phyloP scores from a whole-genome alignment of 495 filamentous ascomycete genomes.

The Penicillium robsamsonii region DNA sequence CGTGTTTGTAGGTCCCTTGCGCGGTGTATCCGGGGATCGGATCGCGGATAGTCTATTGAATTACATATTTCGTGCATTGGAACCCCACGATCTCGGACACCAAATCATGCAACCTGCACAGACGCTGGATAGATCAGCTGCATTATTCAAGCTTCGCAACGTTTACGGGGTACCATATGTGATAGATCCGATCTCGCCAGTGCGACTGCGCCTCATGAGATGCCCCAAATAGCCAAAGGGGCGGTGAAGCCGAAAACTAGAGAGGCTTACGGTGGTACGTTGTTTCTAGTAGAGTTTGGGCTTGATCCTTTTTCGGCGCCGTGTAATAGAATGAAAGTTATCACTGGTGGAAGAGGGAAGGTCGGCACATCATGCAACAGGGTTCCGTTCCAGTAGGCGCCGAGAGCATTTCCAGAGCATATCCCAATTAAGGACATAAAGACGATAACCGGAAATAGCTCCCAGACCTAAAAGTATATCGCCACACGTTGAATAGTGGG shows the following conservation, averaged over 20 bases:
- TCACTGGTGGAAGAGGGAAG: conserved; percentile 10
- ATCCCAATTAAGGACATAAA: conserved; percentile 1
- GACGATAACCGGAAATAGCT: conserved; percentile 6
- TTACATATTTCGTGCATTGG: conserved; percentile 13
- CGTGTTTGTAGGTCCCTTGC: conserved; percentile 23
- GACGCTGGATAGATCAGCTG: conserved; percentile 19
- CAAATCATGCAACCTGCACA: conserved; percentile 17
- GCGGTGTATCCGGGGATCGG: conserved; percentile 12
- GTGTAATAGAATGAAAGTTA: conserved; percentile 1
- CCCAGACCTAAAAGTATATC: conserved; percentile 5
- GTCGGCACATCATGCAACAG: conserved; percentile 2
- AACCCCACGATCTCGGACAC: conserved; percentile 6
- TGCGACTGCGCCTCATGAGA: conserved; percentile 11
- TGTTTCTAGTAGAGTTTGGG: conserved; percentile 2
- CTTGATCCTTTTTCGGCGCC: neutral
- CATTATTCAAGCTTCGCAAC: conserved; percentile 20
- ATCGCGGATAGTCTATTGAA: conserved; percentile 12
- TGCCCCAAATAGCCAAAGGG: conserved; percentile 11
- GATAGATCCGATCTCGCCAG: conserved; percentile 6
- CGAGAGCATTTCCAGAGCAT: conserved; percentile 5
- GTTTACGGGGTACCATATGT: conserved; percentile 2
- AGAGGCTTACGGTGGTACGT: conserved; percentile 6
- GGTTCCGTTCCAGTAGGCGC: conserved; percentile 14
- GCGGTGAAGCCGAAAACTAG: conserved; percentile 22
- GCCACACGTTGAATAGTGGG: conserved; percentile 14